Percentiles rank a stretch among this genome's conserved stretches.
These are phyloP conservation scores for Bipolaris sorokiniana DNA, from an alignment of 2,329 filamentous ascomycete species.

Conservation along the genomic window DNA sequence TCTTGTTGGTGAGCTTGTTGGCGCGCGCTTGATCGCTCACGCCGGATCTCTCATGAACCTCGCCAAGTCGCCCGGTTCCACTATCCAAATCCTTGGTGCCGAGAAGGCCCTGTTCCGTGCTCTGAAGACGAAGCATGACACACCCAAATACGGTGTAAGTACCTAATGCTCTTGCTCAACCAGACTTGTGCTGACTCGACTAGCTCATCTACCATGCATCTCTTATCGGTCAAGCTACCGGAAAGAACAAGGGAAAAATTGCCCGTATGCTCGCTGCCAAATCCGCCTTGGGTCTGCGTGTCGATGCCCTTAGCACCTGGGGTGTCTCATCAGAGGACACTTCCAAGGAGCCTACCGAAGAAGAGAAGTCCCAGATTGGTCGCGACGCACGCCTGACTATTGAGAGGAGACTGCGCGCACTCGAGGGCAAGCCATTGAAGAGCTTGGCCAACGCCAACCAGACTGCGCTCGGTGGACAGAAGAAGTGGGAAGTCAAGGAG, in stretches of 20 bases:
- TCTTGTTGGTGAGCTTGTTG: conserved; percentile 90
- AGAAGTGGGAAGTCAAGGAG: conserved; percentile 92
- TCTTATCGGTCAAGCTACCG: conserved; percentile 93
- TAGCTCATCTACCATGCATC: conserved; percentile 69
- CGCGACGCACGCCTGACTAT: conserved; percentile 73
- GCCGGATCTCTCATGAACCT: conserved; percentile 93
- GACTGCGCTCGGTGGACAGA: conserved; percentile 53
- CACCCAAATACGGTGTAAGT: conserved; percentile 83
- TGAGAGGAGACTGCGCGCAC: conserved; percentile 73
- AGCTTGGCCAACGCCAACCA: conserved; percentile 69
- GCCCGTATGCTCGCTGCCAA: conserved; percentile 95
- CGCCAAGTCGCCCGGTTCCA: conserved; percentile 92
- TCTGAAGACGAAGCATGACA: conserved; percentile 98
- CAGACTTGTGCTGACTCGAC: conserved; percentile 57
- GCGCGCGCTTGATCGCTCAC: conserved; percentile 92
- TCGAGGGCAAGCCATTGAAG: conserved; percentile 90
- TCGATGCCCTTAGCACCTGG: conserved; percentile 86
- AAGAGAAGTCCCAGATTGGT: conserved; percentile 84
- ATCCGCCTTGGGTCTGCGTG: conserved; percentile 88
- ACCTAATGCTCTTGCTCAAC: conserved; percentile 68
- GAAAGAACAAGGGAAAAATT: conserved; percentile 99
- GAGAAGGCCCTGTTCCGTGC: conserved; percentile 99
- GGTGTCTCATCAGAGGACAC: conserved; percentile 62
- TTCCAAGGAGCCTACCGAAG: conserved; percentile 71
- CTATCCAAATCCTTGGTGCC: conserved; percentile 96